Evolutionary conservation across 176 grass and related monocot species (phyloP).

Genomic region (Guadua angustifolia): DNA sequence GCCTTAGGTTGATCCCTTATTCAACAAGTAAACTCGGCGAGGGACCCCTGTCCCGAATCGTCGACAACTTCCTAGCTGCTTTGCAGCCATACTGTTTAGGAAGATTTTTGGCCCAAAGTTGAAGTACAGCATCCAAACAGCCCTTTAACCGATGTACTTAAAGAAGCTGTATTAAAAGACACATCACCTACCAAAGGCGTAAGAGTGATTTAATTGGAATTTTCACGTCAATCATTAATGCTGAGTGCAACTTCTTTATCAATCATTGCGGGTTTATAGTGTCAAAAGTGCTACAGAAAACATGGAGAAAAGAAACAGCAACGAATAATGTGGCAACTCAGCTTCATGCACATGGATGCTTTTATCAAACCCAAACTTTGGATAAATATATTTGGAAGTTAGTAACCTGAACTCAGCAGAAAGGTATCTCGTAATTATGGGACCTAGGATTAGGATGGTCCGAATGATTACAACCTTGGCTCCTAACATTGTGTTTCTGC

Average conservation of each 20-base stretch:
- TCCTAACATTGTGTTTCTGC: constrained; percentile 26
- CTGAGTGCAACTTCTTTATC: constrained; percentile 4
- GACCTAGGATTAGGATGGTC: not conserved
- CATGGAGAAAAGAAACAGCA: constrained; percentile 24
- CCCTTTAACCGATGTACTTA: not conserved
- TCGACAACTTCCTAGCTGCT: no score
- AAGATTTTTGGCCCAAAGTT: no score
- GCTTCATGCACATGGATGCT: constrained; percentile 21
- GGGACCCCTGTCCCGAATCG: no score
- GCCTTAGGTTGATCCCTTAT: no score
- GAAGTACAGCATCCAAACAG: no score
- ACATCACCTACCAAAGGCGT: constrained; percentile 20
- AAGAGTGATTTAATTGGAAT: not conserved
- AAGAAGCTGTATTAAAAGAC: not conserved
- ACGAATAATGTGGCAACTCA: constrained; percentile 15
- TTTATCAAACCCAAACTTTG: constrained; percentile 31
- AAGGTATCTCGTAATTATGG: constrained; percentile 35
- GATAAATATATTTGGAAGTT: constrained; percentile 38
- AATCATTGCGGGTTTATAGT: constrained; percentile 33
- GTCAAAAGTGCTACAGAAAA: not conserved
- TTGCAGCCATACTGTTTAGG: no score
- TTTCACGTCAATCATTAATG: constrained; percentile 25
- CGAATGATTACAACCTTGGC: constrained; percentile 12
- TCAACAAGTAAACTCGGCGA: no score
- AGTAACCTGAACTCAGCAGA: constrained; percentile 27